A percentile compares a stretch with the other conserved stretches of the same genome.
phyloP scores from a whole-genome alignment of 2,329 filamentous ascomycete genomes.

The Aspergillus costaricaensis region DNA sequence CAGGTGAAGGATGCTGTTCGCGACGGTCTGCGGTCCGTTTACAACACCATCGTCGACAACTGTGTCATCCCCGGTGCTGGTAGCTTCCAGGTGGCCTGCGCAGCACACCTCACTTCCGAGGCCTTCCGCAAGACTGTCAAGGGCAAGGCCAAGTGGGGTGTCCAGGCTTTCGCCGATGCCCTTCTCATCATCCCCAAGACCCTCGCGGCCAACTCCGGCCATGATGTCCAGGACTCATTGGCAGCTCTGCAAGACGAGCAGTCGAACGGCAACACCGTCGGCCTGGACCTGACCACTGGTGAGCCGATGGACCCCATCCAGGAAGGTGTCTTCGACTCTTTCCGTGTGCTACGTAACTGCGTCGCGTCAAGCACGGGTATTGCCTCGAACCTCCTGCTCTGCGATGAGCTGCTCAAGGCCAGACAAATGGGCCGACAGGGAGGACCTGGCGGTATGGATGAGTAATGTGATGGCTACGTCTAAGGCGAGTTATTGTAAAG shows the following conservation, averaged over 20 bases:
- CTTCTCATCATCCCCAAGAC: conserved; percentile 96
- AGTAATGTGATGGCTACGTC: conserved; percentile 34
- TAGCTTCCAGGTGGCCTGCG: conserved; percentile 93
- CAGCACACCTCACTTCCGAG: conserved; percentile 82
- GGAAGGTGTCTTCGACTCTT: conserved; percentile 93
- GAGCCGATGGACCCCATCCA: conserved; percentile 94
- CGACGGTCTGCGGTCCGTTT: conserved; percentile 91
- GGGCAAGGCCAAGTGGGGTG: conserved; percentile 96
- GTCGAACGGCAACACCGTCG: conserved; percentile 79
- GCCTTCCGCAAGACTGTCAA: conserved; percentile 87
- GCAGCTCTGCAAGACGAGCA: conserved; percentile 84
- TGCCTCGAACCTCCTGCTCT: conserved; percentile 89
- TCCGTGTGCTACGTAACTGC: conserved; percentile 89
- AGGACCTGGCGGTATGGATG: conserved; percentile 46
- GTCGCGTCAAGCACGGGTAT: conserved; percentile 94
- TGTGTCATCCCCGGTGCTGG: conserved; percentile 93
- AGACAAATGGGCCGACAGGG: conserved; percentile 75
- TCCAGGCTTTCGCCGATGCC: conserved; percentile 91
- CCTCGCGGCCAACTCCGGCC: conserved; percentile 89
- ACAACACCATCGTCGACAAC: conserved; percentile 99
- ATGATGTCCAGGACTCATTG: conserved; percentile 94
- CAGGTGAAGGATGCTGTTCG: conserved; percentile 96
- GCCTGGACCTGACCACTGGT: conserved; percentile 81
- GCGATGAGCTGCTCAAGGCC: conserved; percentile 96
- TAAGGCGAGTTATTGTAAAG: conserved; percentile 29